Evolutionary conservation across 441 rosid genomes (phyloP).

Genomic region (Populus hybrid): DNA sequence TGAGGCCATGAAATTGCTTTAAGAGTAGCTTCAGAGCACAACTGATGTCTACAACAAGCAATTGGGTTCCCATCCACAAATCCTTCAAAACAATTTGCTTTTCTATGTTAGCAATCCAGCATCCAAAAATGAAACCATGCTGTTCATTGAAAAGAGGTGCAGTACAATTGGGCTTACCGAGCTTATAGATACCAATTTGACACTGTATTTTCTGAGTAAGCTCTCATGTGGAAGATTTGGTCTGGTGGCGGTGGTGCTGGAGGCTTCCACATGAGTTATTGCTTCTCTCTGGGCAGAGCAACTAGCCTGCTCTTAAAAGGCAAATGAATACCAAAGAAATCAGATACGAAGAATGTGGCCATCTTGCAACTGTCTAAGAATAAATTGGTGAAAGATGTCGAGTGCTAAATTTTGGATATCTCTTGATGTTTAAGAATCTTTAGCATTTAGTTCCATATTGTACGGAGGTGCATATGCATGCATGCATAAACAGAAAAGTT

Average conservation of each 20-base stretch:
- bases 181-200: slow-evolving; percentile 37
- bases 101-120: slow-evolving; percentile 5
- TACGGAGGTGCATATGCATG: no score
- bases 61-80: slow-evolving; percentile 56
- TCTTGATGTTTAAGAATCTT: no score
- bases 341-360: no score
- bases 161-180: slow-evolving; percentile 33
- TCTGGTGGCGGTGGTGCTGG: slow-evolving; percentile 9
- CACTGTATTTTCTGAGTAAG: slow-evolving; percentile 43
- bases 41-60: slow-evolving; percentile 48
- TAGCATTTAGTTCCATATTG: no score
- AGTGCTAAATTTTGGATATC: no score
- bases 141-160: slow-evolving; percentile 5
- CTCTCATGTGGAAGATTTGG: slow-evolving; percentile 23
- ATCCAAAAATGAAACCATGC: neutral
- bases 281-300: slow-evolving; percentile 21
- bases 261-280: slow-evolving; percentile 13
- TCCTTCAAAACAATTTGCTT: slow-evolving; percentile 34
- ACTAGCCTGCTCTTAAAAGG: slow-evolving; percentile 27
- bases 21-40: slow-evolving; percentile 41
- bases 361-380: no score
- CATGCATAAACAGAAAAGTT: no score
- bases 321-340: neutral
- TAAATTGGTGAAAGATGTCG: no score
- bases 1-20: slow-evolving; percentile 41